Base-by-base conservation (phyloP, 371 early-diverging fungal genomes). In the Mucor irregularis region DNA sequence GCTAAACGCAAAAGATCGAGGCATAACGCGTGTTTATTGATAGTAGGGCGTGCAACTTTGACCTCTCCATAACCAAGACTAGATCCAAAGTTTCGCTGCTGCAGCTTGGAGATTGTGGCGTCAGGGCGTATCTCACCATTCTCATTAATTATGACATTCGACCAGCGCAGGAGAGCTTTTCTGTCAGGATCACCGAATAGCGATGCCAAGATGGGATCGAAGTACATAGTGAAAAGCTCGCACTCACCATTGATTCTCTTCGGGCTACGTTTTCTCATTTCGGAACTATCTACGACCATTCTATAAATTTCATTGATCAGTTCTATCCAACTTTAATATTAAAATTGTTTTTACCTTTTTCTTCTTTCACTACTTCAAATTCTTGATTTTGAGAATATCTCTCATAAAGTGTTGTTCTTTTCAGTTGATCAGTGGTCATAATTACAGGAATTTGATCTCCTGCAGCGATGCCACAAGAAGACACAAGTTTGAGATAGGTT, bases 151-250 rank as follows among this genome's bases (percentile, higher is more conserved):
- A 30, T 52, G 11, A 39, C 42, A 45, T 54, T 54, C 28, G 55
- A 45, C 55, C 38, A 54, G 33, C 55, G 49, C 35, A 63, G 33
- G n/a, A 58, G 46, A 17, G 54, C 31, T 30, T 54, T 63, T 63
- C 28, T 53, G 24, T 57, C 58, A 35, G 58, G 50, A 30, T 58
- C 43, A 17, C 58, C 53, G 37, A 63, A 43, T 19, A 63, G 31
- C 5, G 54, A 26, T 19, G 54, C 53, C 25, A 63, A 45, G 35
- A 64, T 50, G 34, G 64, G 59, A 40, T 64, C 64, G 40, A 58
- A 64, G 37, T 59, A 56, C 35, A 40, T 56, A 3, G 51, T 58
- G n/a, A 58, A 44, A 26, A 58, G 51, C 37, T 50, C 58, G 19
- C 45, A 49, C 50, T 58, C 51, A 5, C 51, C 51, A 26, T 50